Conservation (phyloP, 306 rosid species). For the Canavalia gladiata region DNA sequence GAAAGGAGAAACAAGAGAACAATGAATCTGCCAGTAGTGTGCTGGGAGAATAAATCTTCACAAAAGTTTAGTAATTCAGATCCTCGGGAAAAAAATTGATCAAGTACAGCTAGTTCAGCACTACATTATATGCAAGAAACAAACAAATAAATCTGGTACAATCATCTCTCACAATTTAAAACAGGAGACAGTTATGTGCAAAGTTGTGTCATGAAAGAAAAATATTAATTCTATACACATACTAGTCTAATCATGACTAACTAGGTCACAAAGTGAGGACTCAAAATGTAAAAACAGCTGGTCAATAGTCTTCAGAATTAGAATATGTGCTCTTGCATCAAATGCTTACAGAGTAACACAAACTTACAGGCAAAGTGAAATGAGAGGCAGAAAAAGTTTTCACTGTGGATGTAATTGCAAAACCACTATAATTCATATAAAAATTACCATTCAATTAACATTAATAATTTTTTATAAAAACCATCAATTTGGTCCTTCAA, state of each 20-base stretch:
- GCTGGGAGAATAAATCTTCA: not conserved
- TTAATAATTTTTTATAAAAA: too few relatives aligned
- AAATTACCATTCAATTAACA: too few relatives aligned
- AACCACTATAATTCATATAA: not conserved
- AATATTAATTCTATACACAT: not conserved
- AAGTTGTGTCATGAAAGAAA: not conserved
- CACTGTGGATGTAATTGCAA: not conserved
- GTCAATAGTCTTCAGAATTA: not conserved
- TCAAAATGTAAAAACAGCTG: not conserved
- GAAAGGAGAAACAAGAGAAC: slow-evolving; percentile 8
- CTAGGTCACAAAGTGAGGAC: not conserved
- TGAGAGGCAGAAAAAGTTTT: not conserved
- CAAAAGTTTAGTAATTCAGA: not conserved
- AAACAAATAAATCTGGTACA: not conserved
- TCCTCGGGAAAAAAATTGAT: not conserved
- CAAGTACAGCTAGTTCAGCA: not conserved
- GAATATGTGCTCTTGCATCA: not conserved
- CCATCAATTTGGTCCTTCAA: not conserved
- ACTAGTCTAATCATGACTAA: not conserved
- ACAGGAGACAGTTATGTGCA: not conserved
- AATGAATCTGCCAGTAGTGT: slow-evolving; percentile 9
- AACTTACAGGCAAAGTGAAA: not conserved
- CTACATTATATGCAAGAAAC: not conserved
- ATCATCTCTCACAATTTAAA: not conserved
- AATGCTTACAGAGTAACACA: not conserved